Base-by-base conservation (phyloP, 2,329 filamentous ascomycete species). In the Colletotrichum orbiculare region DNA sequence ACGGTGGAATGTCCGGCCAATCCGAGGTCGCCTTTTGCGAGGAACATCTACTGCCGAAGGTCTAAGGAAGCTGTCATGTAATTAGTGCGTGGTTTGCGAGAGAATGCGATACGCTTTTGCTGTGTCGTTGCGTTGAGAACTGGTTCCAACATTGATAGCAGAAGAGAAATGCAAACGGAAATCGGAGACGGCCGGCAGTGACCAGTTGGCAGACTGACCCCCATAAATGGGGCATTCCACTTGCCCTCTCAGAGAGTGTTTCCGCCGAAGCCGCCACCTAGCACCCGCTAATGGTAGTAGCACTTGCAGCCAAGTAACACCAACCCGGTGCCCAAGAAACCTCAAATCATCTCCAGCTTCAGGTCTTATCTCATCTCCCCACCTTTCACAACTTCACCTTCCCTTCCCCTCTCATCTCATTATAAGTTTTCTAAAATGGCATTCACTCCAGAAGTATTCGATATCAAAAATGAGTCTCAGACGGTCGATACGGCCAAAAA, bases 401-500 rank as follows among this genome's bases (percentile, higher is more conserved):
- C 41, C 9, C 38, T 47, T 25, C 35, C 17, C 34, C 34, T 43
- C 60, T 15, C 43, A 38, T 35, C 39, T 12, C 34, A 12, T 46
- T 33, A 8, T 47, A 37, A 17, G 12, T 49, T 60, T 35, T 67
- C 66, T 43, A 67, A 55, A 38, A 64, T 69, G 61, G 15, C 66
- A 15, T 66, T 49, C 60, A 66, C 53, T 48, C 56, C 65, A 9
- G 55, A 63, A 37, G 68, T 42, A 49, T 53, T 71, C 39, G 72
- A 73, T 17, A 76, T 75, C 67, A 67, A 69, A 13, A 71, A 70
- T 45, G 55, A 68, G 39, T 49, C 67, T 42, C 60, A 69, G 42
- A 61, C 58, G 34, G 50, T n/a, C 11, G 58, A 61, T 17, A 75
- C 76, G 43, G 82, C 81, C 74, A 54, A 68, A 12, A 69, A 74